These are phyloP conservation scores for Eucalyptus sp. DNA, from an alignment of 345 rosid genomes.

Conservation along the genomic window DNA sequence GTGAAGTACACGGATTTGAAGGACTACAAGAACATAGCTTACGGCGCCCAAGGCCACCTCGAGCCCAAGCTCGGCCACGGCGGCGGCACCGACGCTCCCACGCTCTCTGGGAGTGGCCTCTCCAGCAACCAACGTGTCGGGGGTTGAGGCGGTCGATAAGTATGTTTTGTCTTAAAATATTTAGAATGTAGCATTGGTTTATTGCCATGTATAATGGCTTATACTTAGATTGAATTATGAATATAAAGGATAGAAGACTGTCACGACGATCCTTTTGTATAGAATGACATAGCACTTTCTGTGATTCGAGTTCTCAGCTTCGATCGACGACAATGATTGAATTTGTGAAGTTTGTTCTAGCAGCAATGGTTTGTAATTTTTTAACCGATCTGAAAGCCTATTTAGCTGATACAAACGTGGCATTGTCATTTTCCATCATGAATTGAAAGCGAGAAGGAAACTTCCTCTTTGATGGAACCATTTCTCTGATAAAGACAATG, in stretches of 20 bases:
- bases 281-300: neutral
- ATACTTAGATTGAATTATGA: neutral
- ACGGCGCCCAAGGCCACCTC: slow-evolving; percentile 43
- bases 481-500: neutral
- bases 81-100: slow-evolving; percentile 41
- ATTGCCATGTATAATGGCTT: neutral
- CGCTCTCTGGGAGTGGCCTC: slow-evolving; percentile 18
- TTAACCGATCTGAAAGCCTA: neutral
- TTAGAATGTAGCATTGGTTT: neutral
- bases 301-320: neutral
- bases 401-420: neutral
- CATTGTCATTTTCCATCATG: neutral
- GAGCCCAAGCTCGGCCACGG: slow-evolving; percentile 27
- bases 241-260: neutral
- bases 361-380: neutral
- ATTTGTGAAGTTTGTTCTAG: neutral
- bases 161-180: neutral
- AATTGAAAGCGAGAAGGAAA: neutral
- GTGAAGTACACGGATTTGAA: slow-evolving; percentile 25
- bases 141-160: neutral
- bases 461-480: neutral
- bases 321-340: neutral
- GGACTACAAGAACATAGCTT: slow-evolving; percentile 28
- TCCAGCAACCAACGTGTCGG: neutral
- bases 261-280: neutral